phyloP scores from a whole-genome alignment of 2,329 filamentous ascomycete species.

The Neofusicoccum laricinum region DNA sequence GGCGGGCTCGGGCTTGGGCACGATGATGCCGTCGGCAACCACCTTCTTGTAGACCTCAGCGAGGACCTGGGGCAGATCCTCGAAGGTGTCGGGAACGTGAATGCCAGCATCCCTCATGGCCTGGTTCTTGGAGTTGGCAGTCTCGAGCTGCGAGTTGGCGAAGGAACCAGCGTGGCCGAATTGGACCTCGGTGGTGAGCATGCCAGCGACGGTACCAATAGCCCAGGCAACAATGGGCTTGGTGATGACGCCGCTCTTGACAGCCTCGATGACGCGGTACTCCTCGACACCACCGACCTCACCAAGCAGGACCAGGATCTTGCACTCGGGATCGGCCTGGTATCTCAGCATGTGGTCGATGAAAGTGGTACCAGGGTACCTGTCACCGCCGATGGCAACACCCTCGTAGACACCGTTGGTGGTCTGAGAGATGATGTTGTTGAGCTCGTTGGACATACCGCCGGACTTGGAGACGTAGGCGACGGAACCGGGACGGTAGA shows the following conservation, averaged over 20 bases:
- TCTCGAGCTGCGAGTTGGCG: slow-evolving; percentile 99
- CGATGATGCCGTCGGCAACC: slow-evolving; percentile 79
- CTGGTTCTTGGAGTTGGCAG: slow-evolving; percentile 94
- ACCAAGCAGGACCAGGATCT: slow-evolving; percentile 92
- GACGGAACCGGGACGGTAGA: slow-evolving; percentile 98
- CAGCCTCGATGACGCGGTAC: slow-evolving; percentile 98
- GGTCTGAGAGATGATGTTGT: slow-evolving; percentile 97
- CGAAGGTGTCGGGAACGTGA: slow-evolving; percentile 91
- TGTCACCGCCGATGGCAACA: slow-evolving; percentile 98
- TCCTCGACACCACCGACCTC: slow-evolving; percentile 99
- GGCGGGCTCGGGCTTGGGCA: slow-evolving; percentile 80
- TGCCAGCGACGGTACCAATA: slow-evolving; percentile 97
- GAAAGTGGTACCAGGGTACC: slow-evolving; percentile 98
- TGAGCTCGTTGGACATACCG: slow-evolving; percentile 99
- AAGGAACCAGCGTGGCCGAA: slow-evolving; percentile 98
- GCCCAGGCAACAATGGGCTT: slow-evolving; percentile 99
- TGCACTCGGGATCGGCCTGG: slow-evolving; percentile 95
- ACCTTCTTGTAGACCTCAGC: slow-evolving; percentile 83
- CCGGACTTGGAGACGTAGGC: slow-evolving; percentile 99
- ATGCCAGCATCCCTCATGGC: slow-evolving; percentile 93
- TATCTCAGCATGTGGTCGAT: slow-evolving; percentile 98
- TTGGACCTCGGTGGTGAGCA: slow-evolving; percentile 99
- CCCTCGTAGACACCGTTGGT: slow-evolving; percentile 99
- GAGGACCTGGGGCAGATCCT: slow-evolving; percentile 81
- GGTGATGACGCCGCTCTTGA: slow-evolving; percentile 90